Evolutionary conservation across 495 filamentous ascomycete genomes (phyloP).

Genomic region (Lepidopterella palustris): DNA sequence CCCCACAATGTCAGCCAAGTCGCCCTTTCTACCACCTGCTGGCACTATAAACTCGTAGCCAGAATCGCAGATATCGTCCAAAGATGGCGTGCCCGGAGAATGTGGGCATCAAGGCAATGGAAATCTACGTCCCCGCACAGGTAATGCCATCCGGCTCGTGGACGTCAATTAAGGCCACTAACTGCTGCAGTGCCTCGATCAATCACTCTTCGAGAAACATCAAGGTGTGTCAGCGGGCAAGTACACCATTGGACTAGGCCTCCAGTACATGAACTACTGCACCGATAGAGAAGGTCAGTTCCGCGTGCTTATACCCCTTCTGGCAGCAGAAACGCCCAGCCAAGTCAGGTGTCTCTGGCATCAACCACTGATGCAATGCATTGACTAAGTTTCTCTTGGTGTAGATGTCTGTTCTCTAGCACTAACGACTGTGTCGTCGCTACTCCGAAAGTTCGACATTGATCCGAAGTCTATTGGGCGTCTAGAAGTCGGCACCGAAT

Average conservation of each 20-base stretch:
- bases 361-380: background rate
- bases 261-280: constrained; percentile 99
- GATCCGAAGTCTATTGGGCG: constrained; percentile 85
- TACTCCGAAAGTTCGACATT: constrained; percentile 89
- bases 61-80: too few relatives aligned
- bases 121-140: constrained; percentile 96
- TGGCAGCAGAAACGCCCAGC: too few relatives aligned
- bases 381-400: constrained; percentile 11
- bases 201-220: constrained; percentile 92
- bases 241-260: constrained; percentile 98
- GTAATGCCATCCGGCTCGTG: too few relatives aligned
- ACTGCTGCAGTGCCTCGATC: constrained; percentile 80
- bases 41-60: too few relatives aligned
- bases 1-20: too few relatives aligned
- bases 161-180: too few relatives aligned
- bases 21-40: too few relatives aligned
- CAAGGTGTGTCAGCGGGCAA: constrained; percentile 92
- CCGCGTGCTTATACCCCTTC: too few relatives aligned
- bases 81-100: constrained; percentile 87
- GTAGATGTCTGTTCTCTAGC: constrained; percentile 96
- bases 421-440: constrained; percentile 80
- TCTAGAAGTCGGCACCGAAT: constrained; percentile 97
- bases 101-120: constrained; percentile 99
- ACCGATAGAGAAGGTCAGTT: constrained; percentile 91
- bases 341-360: background rate